Percentiles rank a stretch among this genome's conserved stretches.
Evolutionary conservation across 306 rosid genomes (phyloP).

Genomic region (Vachellia collinsii): DNA sequence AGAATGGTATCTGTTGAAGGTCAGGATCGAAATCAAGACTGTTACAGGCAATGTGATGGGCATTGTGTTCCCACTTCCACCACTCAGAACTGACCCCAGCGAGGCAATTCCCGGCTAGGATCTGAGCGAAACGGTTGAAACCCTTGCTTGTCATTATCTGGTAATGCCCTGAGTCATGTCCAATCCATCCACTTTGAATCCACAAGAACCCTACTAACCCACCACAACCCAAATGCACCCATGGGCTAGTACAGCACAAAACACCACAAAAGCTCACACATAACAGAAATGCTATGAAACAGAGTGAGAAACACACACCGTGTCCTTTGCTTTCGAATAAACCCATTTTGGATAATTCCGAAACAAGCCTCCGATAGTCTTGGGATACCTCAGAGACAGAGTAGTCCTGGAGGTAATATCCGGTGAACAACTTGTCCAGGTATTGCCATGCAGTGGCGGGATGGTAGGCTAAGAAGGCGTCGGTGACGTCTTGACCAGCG

Average conservation of each 20-base stretch:
- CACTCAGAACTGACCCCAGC: slow-evolving; percentile 77
- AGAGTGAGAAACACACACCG: slow-evolving; percentile 38
- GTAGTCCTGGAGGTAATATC: slow-evolving; percentile 52
- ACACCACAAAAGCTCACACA: slow-evolving; percentile 53
- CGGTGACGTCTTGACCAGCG: slow-evolving; percentile 83
- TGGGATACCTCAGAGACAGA: slow-evolving; percentile 60
- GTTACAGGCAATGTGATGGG: slow-evolving; percentile 72
- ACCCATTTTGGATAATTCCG: slow-evolving; percentile 45
- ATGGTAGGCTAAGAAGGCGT: slow-evolving; percentile 75
- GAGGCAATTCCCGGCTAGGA: slow-evolving; percentile 68
- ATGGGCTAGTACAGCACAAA: slow-evolving; percentile 42
- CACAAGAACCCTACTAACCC: slow-evolving; percentile 56
- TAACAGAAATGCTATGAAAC: slow-evolving; percentile 41
- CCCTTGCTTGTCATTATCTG: slow-evolving; percentile 45
- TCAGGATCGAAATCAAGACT: slow-evolving; percentile 79
- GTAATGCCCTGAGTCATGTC: slow-evolving; percentile 82
- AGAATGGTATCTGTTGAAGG: slow-evolving; percentile 71
- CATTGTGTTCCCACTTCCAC: slow-evolving; percentile 87
- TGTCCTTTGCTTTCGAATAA: slow-evolving; percentile 64
- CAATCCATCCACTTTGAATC: slow-evolving; percentile 77
- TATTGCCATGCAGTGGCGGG: slow-evolving; percentile 53
- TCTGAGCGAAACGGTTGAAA: slow-evolving; percentile 48
- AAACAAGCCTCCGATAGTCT: slow-evolving; percentile 53
- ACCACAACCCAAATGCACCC: slow-evolving; percentile 47
- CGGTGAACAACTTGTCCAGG: slow-evolving; percentile 55